phyloP scores from a whole-genome alignment of 192 early-diverging fungal genomes.

The Rhizophagus clarus region DNA sequence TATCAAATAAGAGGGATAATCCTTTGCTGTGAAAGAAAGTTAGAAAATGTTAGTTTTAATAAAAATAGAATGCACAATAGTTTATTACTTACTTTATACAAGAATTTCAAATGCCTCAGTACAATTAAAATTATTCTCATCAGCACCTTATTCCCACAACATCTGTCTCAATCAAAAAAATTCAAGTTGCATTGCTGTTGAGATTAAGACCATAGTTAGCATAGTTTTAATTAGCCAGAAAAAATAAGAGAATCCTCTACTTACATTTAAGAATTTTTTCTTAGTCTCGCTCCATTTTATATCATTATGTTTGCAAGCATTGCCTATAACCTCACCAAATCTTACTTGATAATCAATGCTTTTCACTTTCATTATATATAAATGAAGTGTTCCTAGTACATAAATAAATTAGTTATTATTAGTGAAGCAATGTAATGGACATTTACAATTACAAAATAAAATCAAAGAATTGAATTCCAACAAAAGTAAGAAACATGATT shows the following conservation, averaged over 20 bases:
- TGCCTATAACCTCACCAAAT: conserved; percentile 12
- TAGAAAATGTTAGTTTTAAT: no score
- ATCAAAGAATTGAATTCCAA: no score
- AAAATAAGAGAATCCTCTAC: conserved; percentile 12
- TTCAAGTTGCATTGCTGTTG: conserved; percentile 1
- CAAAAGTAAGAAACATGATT: no score
- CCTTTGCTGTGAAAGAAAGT: no score
- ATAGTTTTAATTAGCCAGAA: conserved; percentile 4
- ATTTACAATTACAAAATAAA: no score
- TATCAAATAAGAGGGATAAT: no score
- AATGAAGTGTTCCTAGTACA: no score
- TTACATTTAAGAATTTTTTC: no score
- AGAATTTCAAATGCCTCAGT: not conserved
- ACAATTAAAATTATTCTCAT: conserved; percentile 20
- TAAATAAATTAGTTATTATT: no score
- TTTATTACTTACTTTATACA: not conserved
- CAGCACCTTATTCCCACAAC: not conserved
- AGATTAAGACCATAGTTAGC: conserved; percentile 3
- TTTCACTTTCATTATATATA: no score
- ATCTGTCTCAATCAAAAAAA: not conserved
- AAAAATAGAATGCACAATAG: not conserved
- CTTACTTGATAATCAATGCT: conserved; percentile 4
- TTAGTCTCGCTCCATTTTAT: not conserved
- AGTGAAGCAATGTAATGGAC: no score
- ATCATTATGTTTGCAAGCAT: not conserved